Evolutionary conservation across 768 basidiomycete genomes (phyloP).

Genomic region (Cyclocybe aegerita): DNA sequence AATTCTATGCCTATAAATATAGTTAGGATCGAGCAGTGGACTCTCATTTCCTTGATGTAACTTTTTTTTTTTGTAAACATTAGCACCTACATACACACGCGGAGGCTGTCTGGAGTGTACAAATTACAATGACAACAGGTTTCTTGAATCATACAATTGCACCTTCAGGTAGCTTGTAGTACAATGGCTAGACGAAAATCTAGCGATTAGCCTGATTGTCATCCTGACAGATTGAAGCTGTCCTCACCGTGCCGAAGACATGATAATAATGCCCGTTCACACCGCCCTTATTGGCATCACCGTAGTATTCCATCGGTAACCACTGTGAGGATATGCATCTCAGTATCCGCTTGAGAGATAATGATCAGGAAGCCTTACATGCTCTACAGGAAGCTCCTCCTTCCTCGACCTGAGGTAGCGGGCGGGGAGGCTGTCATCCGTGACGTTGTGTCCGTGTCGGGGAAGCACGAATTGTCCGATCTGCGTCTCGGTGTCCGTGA

Average conservation of each 20-base stretch:
- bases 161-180: conserved; percentile 48
- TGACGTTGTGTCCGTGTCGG: conserved; percentile 47
- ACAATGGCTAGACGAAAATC: conserved; percentile 41
- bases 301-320: conserved; percentile 77
- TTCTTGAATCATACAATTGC: conserved; percentile 33
- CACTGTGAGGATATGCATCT: conserved; percentile 42
- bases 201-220: neutral
- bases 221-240: neutral
- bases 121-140: too few species aligned
- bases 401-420: conserved; percentile 69
- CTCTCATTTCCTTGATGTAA: too few species aligned
- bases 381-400: conserved; percentile 60
- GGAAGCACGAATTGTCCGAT: conserved; percentile 84
- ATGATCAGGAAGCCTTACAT: conserved; percentile 41
- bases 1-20: conserved; percentile 3
- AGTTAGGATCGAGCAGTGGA: too few species aligned
- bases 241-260: conserved; percentile 67
- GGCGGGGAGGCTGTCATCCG: conserved; percentile 59
- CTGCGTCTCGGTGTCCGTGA: conserved; percentile 91
- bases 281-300: conserved; percentile 49
- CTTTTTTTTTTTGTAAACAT: too few species aligned
- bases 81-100: neutral
- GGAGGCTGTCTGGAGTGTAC: too few species aligned
- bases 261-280: conserved; percentile 75
- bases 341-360: neutral